phyloP scores from a whole-genome alignment of 257 asterid genomes.

The Jasminum sambac region DNA sequence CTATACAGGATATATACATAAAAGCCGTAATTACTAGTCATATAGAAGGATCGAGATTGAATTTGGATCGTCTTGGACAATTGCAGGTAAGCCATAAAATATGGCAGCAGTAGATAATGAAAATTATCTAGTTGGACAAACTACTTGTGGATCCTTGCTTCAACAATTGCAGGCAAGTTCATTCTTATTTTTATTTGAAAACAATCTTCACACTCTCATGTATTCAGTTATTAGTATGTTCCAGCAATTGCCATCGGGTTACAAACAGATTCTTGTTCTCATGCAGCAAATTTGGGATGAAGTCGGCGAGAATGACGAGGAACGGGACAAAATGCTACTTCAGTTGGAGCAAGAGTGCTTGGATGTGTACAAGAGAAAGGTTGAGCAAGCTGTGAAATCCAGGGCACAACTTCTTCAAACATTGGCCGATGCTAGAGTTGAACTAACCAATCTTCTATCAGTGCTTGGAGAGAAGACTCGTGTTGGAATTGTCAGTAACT shows the following conservation, averaged over 20 bases:
- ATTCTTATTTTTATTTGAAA: background rate
- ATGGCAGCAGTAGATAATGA: slow-evolving; percentile 54
- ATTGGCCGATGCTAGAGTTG: slow-evolving; percentile 86
- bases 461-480: slow-evolving; percentile 72
- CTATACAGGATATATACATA: background rate
- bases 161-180: slow-evolving; percentile 58
- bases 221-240: background rate
- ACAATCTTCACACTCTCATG: background rate
- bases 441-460: slow-evolving; percentile 74
- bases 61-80: slow-evolving; percentile 7
- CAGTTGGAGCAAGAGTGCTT: slow-evolving; percentile 77
- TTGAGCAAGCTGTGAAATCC: slow-evolving; percentile 83
- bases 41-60: slow-evolving; percentile 3
- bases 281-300: slow-evolving; percentile 82
- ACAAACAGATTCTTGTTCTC: background rate
- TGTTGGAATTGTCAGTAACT: slow-evolving; percentile 58
- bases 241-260: background rate
- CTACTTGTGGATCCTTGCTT: slow-evolving; percentile 57
- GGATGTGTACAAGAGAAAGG: slow-evolving; percentile 79
- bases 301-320: slow-evolving; percentile 76
- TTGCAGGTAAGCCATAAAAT: slow-evolving; percentile 30
- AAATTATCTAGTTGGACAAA: slow-evolving; percentile 48
- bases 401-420: slow-evolving; percentile 76
- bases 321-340: slow-evolving; percentile 72
- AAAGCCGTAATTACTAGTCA: background rate